phyloP scores from a whole-genome alignment of 352 stramenopile genomes.

The Phytophthora hybrid region DNA sequence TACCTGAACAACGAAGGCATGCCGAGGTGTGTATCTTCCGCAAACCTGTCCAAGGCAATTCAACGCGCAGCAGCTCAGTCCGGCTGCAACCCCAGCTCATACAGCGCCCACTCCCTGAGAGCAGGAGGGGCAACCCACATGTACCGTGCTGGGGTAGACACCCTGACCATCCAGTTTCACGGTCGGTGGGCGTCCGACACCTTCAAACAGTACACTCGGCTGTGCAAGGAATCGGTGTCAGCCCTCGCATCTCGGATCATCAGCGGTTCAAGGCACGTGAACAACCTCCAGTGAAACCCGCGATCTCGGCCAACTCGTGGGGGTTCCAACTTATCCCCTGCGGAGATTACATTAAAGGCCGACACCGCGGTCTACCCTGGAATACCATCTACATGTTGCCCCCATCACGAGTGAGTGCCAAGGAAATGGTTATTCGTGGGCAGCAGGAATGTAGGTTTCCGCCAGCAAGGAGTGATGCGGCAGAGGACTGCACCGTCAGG shows the following conservation, averaged over 20 bases:
- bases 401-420: too few relatives aligned
- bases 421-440: too few relatives aligned
- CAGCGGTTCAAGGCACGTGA: background rate
- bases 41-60: background rate
- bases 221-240: conserved; percentile 13
- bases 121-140: conserved; percentile 9
- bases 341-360: too few relatives aligned
- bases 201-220: conserved; percentile 11
- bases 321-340: background rate
- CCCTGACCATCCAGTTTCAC: conserved; percentile 21
- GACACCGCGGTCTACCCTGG: too few relatives aligned
- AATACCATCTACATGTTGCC: too few relatives aligned
- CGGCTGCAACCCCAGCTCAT: background rate
- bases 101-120: conserved; percentile 10
- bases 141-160: background rate
- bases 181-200: conserved; percentile 17
- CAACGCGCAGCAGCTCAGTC: background rate
- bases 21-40: background rate
- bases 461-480: too few relatives aligned
- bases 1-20: background rate
- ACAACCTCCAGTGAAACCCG: background rate
- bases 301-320: background rate
- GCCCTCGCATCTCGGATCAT: conserved; percentile 1
- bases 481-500: too few relatives aligned
- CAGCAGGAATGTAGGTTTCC: too few relatives aligned